Percentiles rank a stretch among this genome's conserved stretches.
These are phyloP conservation scores for Adiantum capillusveneris DNA, from an alignment of 75 land plant species.

Conservation along the genomic window DNA sequence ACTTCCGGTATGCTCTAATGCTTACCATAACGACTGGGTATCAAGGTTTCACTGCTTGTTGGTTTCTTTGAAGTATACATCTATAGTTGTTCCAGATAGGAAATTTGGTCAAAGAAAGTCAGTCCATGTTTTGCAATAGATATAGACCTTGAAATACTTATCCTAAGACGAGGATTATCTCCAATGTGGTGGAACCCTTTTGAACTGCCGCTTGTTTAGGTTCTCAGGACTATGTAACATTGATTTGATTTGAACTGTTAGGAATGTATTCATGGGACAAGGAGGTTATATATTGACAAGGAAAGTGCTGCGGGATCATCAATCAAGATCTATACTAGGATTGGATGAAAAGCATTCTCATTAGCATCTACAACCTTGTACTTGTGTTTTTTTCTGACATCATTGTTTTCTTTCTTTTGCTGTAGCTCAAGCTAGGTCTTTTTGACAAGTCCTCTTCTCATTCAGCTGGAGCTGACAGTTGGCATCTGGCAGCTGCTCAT, in stretches of 20 bases:
- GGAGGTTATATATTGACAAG: too few relatives aligned
- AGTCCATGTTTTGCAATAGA: neutral
- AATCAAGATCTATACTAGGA: too few relatives aligned
- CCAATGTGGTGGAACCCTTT: neutral
- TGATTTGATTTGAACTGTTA: too few relatives aligned
- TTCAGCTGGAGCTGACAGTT: constrained; percentile 16
- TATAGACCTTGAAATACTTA: neutral
- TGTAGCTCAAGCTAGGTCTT: constrained; percentile 26
- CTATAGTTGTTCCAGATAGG: neutral
- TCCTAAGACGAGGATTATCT: neutral
- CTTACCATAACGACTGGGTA: neutral
- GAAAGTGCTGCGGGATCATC: too few relatives aligned
- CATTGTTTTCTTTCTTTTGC: neutral
- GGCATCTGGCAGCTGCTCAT: constrained; percentile 35
- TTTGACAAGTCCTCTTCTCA: constrained; percentile 16
- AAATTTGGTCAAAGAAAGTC: too few relatives aligned
- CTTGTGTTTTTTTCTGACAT: too few relatives aligned
- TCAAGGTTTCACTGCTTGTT: neutral
- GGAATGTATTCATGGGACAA: too few relatives aligned
- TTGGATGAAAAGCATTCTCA: too few relatives aligned
- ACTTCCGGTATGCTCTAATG: constrained; percentile 20
- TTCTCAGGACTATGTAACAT: too few relatives aligned
- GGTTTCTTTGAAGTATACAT: too few relatives aligned
- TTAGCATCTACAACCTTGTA: too few relatives aligned
- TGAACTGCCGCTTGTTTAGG: too few relatives aligned